phyloP scores from a whole-genome alignment of 2,329 filamentous ascomycete species.

The Monilinia fructicola region DNA sequence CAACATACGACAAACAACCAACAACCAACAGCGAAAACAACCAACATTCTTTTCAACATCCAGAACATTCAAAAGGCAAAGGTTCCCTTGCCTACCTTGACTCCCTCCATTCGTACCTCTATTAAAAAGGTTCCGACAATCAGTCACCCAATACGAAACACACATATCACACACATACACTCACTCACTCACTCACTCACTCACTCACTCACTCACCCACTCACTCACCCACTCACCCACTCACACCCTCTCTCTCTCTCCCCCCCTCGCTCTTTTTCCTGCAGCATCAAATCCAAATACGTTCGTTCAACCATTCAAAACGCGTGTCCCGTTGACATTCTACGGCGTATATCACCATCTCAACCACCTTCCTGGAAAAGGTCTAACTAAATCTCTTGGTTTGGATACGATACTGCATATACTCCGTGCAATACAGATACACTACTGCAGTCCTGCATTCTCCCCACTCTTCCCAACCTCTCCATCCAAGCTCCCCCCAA shows the following conservation, averaged over 20 bases:
- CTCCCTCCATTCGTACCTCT: too few relatives aligned
- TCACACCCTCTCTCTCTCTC: too few relatives aligned
- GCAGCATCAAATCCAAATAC: too few relatives aligned
- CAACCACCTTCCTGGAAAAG: slow-evolving; percentile 10
- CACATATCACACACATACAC: neutral
- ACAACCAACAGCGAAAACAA: neutral
- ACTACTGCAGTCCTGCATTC: neutral
- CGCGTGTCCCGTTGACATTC: neutral
- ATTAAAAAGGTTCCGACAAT: neutral
- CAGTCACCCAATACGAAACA: neutral
- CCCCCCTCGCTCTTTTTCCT: too few relatives aligned
- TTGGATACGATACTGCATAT: slow-evolving; percentile 3
- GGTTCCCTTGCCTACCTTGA: neutral
- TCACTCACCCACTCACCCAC: too few relatives aligned
- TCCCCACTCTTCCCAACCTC: slow-evolving; percentile 16
- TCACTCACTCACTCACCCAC: neutral
- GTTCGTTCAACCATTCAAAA: too few relatives aligned
- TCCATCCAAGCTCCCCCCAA: slow-evolving; percentile 8
- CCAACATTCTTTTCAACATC: slow-evolving; percentile 6
- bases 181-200: neutral
- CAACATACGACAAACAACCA: neutral
- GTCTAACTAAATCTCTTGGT: neutral
- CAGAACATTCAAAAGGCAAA: slow-evolving; percentile 6
- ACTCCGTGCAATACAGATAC: slow-evolving; percentile 7
- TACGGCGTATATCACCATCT: neutral